These are phyloP conservation scores for Albophoma yamanashiensis DNA, from an alignment of 2,329 filamentous ascomycete genomes.

Conservation along the genomic window DNA sequence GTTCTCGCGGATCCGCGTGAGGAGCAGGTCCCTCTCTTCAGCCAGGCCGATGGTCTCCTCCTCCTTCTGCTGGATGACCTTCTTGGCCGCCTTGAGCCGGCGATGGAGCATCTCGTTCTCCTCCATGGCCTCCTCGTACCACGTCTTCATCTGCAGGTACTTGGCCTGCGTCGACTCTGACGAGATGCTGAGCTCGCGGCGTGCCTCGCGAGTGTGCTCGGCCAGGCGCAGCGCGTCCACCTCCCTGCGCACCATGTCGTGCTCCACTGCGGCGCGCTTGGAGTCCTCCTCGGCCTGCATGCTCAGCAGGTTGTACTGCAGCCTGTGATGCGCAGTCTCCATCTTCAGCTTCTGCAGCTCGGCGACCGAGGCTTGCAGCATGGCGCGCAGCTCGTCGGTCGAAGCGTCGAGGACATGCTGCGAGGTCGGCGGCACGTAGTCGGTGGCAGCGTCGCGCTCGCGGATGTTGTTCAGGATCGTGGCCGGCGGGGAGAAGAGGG, in stretches of 20 bases:
- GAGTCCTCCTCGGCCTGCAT: slow-evolving; percentile 78
- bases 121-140: slow-evolving; percentile 54
- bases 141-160: slow-evolving; percentile 52
- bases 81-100: slow-evolving; percentile 63
- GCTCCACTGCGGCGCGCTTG: slow-evolving; percentile 80
- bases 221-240: slow-evolving; percentile 72
- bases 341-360: slow-evolving; percentile 59
- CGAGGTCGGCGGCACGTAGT: slow-evolving; percentile 35
- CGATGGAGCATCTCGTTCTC: slow-evolving; percentile 55
- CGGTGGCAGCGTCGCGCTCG: slow-evolving; percentile 19
- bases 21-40: slow-evolving; percentile 67
- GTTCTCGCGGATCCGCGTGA: slow-evolving; percentile 81
- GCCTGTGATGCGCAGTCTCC: slow-evolving; percentile 78
- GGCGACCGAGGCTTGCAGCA: slow-evolving; percentile 43
- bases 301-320: slow-evolving; percentile 76
- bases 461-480: slow-evolving; percentile 29
- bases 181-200: slow-evolving; percentile 39
- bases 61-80: slow-evolving; percentile 66
- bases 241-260: slow-evolving; percentile 82
- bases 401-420: slow-evolving; percentile 42
- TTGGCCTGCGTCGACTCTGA: slow-evolving; percentile 43
- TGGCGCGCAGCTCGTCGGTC: slow-evolving; percentile 42
- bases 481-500: slow-evolving; percentile 42
- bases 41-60: slow-evolving; percentile 58
- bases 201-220: slow-evolving; percentile 56